Base-by-base conservation (phyloP, 1,284 basidiomycete genomes). In the Trametes sp. region DNA sequence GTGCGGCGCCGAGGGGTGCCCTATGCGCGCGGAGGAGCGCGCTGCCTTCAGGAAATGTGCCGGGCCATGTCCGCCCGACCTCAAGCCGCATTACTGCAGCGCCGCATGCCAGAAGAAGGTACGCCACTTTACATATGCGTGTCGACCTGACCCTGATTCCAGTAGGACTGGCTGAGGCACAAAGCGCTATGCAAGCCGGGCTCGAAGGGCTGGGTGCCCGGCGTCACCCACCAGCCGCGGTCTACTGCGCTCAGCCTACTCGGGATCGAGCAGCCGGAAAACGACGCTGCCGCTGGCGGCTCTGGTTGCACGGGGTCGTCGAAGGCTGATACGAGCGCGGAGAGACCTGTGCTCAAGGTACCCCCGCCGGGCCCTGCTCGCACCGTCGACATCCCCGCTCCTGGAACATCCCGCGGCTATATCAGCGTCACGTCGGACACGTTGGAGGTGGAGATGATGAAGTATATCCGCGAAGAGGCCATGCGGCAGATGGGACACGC, bases 21-120 rank as follows among this genome's bases (percentile, higher is more conserved):
- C 36, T 2, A 55, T 61, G 19, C 38, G 48, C 19, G 38, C 48
- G 28, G 26, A 44, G 28, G 55, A 49, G 26, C 45, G 50, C 31
- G 31, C 35, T 19, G 23, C 42, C 21, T 16, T 45, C 11, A 10
- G 42, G 42, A 24, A 23, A 14, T 62, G 60, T 33, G n/a, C 35
- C 14, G 60, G 60, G 4, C 31, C 49, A 19, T 62, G 60, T 36
- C 54, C 60, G 26, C 49, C 46, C 19, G 60, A 46, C 14, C 29
- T 52, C 24, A 62, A 62, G 31, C 60, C 60, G 23, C 44, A 50
- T 42, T 62, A 62, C 48, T 62, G 60, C 49, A 53, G 54, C 49
- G 48, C 44, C n/a, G 50, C 46, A n/a, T 62, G 60, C 26, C 60
- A 62, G 41, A 56, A 35, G 21, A 52, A 44, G 54, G 60, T 62